phyloP scores from a whole-genome alignment of 169 alveolate genomes.

The Plasmodium yoelii region DNA sequence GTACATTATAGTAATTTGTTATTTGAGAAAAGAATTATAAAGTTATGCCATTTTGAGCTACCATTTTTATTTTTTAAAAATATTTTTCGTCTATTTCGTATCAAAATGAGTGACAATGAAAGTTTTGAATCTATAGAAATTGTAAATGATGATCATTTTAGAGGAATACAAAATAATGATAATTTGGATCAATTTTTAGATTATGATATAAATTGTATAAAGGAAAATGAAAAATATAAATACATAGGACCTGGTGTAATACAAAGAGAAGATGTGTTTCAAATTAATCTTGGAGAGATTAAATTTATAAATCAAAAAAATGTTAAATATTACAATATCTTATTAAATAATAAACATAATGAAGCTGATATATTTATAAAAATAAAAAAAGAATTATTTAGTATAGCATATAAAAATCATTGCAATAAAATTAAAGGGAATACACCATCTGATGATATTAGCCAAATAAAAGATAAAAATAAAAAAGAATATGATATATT shows the following conservation, averaged over 20 bases:
- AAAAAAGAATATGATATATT: constrained; percentile 34
- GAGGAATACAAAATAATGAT: background rate
- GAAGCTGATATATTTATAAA: constrained; percentile 22
- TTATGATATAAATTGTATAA: constrained; percentile 39
- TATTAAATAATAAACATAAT: constrained; percentile 28
- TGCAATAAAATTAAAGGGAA: background rate
- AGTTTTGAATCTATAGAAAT: constrained; percentile 40
- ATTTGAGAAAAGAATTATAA: too few species aligned
- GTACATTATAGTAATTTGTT: too few species aligned
- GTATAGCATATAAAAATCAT: constrained; percentile 46
- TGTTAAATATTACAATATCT: constrained; percentile 5
- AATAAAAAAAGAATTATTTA: constrained; percentile 34
- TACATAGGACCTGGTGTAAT: constrained; percentile 33
- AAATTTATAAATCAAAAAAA: constrained; percentile 2
- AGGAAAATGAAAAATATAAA: constrained; percentile 20
- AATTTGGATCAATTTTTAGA: constrained; percentile 50
- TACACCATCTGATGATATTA: background rate
- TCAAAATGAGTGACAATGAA: constrained; percentile 53
- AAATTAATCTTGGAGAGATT: constrained; percentile 13
- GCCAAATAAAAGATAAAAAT: background rate
- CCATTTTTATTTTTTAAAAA: background rate
- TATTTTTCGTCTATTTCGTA: background rate
- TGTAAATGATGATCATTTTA: constrained; percentile 4
- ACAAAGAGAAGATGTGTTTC: constrained; percentile 24
- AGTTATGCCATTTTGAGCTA: too few species aligned